Base-by-base conservation (phyloP, 495 filamentous ascomycete genomes). In the Aspergillus sclerotioniger region DNA sequence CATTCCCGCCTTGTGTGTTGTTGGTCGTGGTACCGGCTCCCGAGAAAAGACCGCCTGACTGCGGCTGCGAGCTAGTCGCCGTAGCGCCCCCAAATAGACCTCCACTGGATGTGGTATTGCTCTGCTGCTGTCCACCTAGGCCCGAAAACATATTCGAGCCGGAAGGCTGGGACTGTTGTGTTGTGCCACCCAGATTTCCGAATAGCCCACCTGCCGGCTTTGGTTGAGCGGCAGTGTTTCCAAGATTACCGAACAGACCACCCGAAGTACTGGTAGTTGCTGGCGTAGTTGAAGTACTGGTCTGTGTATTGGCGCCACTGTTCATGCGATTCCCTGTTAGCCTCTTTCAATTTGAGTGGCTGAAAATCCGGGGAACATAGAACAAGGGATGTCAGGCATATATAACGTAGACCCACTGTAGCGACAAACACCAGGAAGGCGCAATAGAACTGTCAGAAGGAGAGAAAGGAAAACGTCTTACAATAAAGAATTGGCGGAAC, bases 401-500 rank as follows among this genome's bases (percentile, higher is more conserved):
- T 45, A n/a, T 45, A 20, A 20, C 3, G 35, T 6, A 54, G 43
- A n/a, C 37, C 3, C 37, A 53, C 37, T 12, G 48, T 31, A 21
- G 15, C 31, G 28, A 49, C 48, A 57, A 44, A 44, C 5, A 35
- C 28, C 47, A 41, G 44, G 19, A 13, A 16, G 16, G 15, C 45
- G 44, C 29, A 51, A 51, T 49, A 59, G 44, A 15, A 54, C 20
- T n/a, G 10, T n/a, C 15, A 48, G 43, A 15, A 10, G 25, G 19
- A 53, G 20, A 47, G 7, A 20, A 53, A 53, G 10, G 20, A 15
- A 13, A 46, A 35, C 13, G 39, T 20, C 84, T 83, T 70, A 88
- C 85, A 86, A 91, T 66, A 90, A 80, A 39, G 88, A 79, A 73
- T 87, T 90, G 54, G 87, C 83, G 35, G 84, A 79, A 45, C 76